Conservation (phyloP, 805 yeast genomes). For the Candida glaebosa region DNA sequence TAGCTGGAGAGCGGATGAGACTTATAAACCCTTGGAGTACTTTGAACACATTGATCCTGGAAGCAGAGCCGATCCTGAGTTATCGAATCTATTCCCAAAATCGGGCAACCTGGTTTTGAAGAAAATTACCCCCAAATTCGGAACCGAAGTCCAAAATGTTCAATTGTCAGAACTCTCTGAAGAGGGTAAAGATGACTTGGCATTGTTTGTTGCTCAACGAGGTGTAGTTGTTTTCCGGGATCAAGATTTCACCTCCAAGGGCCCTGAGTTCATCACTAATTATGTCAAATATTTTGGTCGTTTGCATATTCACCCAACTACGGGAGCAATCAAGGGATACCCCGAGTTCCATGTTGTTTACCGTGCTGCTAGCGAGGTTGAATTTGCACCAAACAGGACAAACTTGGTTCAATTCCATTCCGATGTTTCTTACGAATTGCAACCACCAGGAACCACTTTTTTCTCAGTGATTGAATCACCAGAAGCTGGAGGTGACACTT, state of each 20-base stretch:
- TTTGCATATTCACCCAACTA: constrained; percentile 46
- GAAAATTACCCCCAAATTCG: constrained; percentile 62
- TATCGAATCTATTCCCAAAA: constrained; percentile 47
- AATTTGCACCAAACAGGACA: constrained; percentile 17
- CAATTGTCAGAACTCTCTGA: constrained; percentile 53
- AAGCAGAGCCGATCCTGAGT: constrained; percentile 50
- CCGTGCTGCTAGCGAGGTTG: constrained; percentile 15
- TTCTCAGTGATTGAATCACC: constrained; percentile 37
- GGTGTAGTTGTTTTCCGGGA: constrained; percentile 65
- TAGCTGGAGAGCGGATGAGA: constrained; percentile 35
- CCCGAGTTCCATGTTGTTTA: constrained; percentile 30
- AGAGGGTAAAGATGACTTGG: constrained; percentile 63
- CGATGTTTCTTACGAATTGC: constrained; percentile 38
- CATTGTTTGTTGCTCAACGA: constrained; percentile 60
- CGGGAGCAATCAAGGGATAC: constrained; percentile 31
- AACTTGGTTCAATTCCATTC: constrained; percentile 33
- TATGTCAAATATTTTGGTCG: constrained; percentile 34
- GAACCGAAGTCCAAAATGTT: constrained; percentile 60
- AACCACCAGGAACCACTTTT: constrained; percentile 38
- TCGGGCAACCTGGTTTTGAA: constrained; percentile 26
- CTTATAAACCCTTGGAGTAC: constrained; percentile 47
- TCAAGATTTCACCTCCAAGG: constrained; percentile 53
- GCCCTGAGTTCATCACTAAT: constrained; percentile 29
- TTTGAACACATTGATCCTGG: constrained; percentile 60
- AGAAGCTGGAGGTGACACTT: constrained; percentile 39